A percentile compares a stretch with the other conserved stretches of the same genome.
phyloP scores from a whole-genome alignment of 495 filamentous ascomycete species.

The Halenospora varia region DNA sequence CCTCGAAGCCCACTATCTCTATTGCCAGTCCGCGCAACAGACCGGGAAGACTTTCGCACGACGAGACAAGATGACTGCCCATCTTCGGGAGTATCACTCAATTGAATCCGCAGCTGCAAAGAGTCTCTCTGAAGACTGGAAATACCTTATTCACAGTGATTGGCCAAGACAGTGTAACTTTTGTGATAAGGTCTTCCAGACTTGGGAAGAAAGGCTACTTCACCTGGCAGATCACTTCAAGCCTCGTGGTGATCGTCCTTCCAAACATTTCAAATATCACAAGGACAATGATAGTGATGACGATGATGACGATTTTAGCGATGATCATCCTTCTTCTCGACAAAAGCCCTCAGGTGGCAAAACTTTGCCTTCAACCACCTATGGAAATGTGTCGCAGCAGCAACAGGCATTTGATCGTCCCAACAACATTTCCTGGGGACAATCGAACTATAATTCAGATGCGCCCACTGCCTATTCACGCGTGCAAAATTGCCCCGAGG shows the following conservation, averaged over 20 bases:
- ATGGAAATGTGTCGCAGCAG: no score
- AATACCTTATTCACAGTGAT: background rate
- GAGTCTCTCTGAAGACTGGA: background rate
- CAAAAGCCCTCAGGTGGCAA: background rate
- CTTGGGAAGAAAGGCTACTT: conserved; percentile 11
- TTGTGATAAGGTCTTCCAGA: conserved; percentile 2
- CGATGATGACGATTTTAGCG: conserved; percentile 1
- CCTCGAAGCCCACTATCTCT: background rate
- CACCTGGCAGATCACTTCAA: conserved; percentile 4
- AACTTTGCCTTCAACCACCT: no score
- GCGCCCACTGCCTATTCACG: no score
- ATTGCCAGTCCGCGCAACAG: background rate
- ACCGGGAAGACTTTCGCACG: background rate
- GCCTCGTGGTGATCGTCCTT: background rate
- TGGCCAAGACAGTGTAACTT: conserved; percentile 10
- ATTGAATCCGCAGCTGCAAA: background rate
- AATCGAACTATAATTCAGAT: no score
- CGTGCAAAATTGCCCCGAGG: no score
- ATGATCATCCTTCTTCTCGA: background rate
- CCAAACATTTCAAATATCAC: background rate
- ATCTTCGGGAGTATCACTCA: conserved; percentile 5
- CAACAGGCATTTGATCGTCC: no score
- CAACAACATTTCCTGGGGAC: no score
- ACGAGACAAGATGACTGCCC: background rate
- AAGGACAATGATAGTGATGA: background rate